Base-by-base conservation (phyloP, 495 filamentous ascomycete species). In the Letharia lupina region DNA sequence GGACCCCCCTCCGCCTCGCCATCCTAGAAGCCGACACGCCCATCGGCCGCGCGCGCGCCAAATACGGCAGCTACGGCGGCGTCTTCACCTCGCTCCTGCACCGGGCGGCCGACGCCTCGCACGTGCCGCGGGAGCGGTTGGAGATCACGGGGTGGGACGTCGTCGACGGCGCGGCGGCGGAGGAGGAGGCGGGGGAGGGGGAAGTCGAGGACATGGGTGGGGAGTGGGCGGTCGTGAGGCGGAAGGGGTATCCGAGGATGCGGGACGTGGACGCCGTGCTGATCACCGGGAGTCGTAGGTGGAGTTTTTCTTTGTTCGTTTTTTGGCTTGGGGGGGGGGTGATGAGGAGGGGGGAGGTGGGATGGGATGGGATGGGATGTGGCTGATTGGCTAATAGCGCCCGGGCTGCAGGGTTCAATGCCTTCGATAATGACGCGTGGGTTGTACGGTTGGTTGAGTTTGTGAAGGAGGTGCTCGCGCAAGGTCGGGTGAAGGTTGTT, bases 21-120 rank as follows among this genome's bases (percentile, higher is more conserved):
- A 80, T 96, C 67, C 85, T 96, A 65, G 90, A 93, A 81, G 86
- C 88, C 76, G 91, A 93, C 77, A 88, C 82, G 9, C 89, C 89
- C 3, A 73, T 86, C 20, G 79, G 80, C 3, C 69, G 75, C 12
- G 78, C 83, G 57, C 73, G 82, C 65, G 77, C 76, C 47, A 86
- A 84, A 73, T 93, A 90, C 75, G 82, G 85, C 39, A 82, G 83
- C 50, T 96, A 96, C 73, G 80, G 83, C 69, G 87, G 86, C 61
- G 78, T 95, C 45, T 96, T 95, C 79, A 77, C 70, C 13, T 69
- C 79, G 37, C 81, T 96, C 2, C 82, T 96, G 18, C 68, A 73
- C 41, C 65, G 74, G 18, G 81, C 81, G 59, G 85, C 82, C 52
- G 74, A 80, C 59, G 71, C 76, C 0, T 66, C 81, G 1, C 64